Evolutionary conservation across 2,329 filamentous ascomycete species (phyloP).

Genomic region (Plenodomus tracheiphilus): DNA sequence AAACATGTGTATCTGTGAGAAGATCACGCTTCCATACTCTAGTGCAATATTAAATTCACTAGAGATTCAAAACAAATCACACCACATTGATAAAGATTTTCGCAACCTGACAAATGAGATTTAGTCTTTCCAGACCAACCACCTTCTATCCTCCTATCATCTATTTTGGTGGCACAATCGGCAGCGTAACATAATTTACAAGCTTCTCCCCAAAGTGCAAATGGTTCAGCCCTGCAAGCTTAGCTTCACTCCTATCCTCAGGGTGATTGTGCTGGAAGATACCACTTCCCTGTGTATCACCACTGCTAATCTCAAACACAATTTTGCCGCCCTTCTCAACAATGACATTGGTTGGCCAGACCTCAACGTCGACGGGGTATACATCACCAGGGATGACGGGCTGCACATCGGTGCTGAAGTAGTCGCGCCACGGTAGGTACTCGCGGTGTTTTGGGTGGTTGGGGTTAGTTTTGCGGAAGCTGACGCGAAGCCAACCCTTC

Average conservation of each 20-base stretch:
- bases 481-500: slow-evolving; percentile 67
- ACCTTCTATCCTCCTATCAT: no score
- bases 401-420: slow-evolving; percentile 56
- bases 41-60: no score
- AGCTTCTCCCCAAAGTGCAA: slow-evolving; percentile 56
- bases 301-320: slow-evolving; percentile 57
- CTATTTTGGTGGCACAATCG: slow-evolving; percentile 54
- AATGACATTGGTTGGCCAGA: slow-evolving; percentile 68
- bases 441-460: slow-evolving; percentile 56
- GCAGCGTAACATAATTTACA: slow-evolving; percentile 58
- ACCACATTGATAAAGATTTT: no score
- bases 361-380: slow-evolving; percentile 64
- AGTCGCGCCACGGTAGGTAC: slow-evolving; percentile 63
- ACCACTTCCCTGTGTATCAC: slow-evolving; percentile 63
- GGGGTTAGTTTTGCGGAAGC: slow-evolving; percentile 58
- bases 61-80: no score
- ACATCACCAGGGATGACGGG: slow-evolving; percentile 59
- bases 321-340: slow-evolving; percentile 56
- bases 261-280: slow-evolving; percentile 59
- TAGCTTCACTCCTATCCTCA: slow-evolving; percentile 50
- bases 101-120: no score
- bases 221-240: slow-evolving; percentile 55
- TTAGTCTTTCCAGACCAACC: no score
- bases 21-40: no score
- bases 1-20: no score